Conservation (phyloP, 495 filamentous ascomycete species). For the Pseudoneurospora amorphoporcata region DNA sequence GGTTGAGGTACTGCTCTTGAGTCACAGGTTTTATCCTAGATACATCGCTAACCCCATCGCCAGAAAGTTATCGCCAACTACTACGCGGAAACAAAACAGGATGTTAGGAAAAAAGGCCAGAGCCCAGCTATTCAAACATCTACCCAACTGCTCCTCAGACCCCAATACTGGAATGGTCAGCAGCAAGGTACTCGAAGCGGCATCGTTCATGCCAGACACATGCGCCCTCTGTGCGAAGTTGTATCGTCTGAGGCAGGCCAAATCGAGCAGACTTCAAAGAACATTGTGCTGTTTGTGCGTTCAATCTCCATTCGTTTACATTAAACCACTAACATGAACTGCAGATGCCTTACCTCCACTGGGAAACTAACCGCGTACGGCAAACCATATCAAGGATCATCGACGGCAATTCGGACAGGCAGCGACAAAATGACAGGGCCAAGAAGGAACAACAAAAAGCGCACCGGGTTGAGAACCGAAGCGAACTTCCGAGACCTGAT, state of each 20-base stretch:
- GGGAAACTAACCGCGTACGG: slow-evolving; percentile 44
- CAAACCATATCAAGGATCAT: slow-evolving; percentile 15
- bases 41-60: background rate
- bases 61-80: slow-evolving; percentile 13
- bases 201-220: slow-evolving; percentile 26
- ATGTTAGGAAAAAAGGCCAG: background rate
- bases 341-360: slow-evolving; percentile 60
- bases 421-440: slow-evolving; percentile 1
- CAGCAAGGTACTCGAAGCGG: slow-evolving; percentile 14
- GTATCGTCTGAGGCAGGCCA: slow-evolving; percentile 8
- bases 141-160: slow-evolving; percentile 11
- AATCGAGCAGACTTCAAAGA: background rate
- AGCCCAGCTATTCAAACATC: slow-evolving; percentile 1
- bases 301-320: background rate
- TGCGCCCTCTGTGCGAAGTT: slow-evolving; percentile 24
- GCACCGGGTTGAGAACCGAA: background rate
- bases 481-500: background rate
- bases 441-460: background rate
- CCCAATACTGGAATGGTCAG: slow-evolving; percentile 22
- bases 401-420: slow-evolving; percentile 1
- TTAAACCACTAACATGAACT: background rate
- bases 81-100: slow-evolving; percentile 5
- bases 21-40: background rate
- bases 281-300: background rate
- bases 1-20: slow-evolving; percentile 7